These are phyloP conservation scores for Desmodesmus armatus DNA, from an alignment of 139 green algal genomes.

Conservation along the genomic window DNA sequence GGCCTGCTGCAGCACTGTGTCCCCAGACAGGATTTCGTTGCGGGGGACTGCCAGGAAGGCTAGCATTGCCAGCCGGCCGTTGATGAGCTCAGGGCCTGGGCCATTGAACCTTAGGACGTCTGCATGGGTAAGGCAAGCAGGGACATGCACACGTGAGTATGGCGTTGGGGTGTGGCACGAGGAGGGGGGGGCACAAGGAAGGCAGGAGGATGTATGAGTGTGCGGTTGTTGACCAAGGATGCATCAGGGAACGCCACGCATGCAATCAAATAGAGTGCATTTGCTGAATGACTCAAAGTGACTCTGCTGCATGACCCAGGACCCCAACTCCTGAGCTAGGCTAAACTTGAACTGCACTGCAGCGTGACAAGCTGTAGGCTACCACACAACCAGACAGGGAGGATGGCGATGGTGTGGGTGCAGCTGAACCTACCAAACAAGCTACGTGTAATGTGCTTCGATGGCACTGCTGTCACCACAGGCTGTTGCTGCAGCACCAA, in stretches of 20 bases:
- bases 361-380: background rate
- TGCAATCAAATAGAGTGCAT: background rate
- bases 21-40: slow-evolving; percentile 63
- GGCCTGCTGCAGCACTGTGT: slow-evolving; percentile 66
- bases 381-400: no score
- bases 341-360: background rate
- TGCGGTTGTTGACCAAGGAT: no score
- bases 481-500: background rate
- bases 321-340: background rate
- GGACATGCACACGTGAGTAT: no score
- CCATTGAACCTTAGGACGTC: slow-evolving; percentile 78
- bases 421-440: no score
- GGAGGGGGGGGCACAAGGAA: no score
- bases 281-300: no score
- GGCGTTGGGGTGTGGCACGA: no score
- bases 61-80: slow-evolving; percentile 84
- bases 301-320: background rate
- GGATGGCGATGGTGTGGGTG: no score
- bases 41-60: slow-evolving; percentile 68
- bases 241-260: background rate
- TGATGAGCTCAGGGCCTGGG: slow-evolving; percentile 84
- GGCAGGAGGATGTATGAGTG: no score
- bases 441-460: background rate
- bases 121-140: slow-evolving; percentile 2
- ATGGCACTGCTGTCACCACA: background rate